These are phyloP conservation scores for Metschnikowia kunwiensis DNA, from an alignment of 805 yeast species.

Conservation along the genomic window DNA sequence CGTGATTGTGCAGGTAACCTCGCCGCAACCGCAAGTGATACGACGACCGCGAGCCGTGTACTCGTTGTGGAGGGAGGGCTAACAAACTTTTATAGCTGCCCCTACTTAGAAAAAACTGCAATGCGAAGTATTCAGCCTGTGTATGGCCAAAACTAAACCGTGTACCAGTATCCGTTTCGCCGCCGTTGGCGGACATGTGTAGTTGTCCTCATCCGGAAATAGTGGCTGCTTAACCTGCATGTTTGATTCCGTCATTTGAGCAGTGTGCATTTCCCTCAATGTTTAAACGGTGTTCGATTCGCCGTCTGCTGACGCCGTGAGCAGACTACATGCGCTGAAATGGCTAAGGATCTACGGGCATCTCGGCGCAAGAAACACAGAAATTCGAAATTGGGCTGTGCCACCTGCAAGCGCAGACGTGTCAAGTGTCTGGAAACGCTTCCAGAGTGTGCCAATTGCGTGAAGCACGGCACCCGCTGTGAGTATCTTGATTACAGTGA, in stretches of 20 bases:
- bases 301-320: not conserved
- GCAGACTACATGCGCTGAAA: not conserved
- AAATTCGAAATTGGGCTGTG: conserved; percentile 22
- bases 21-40: too few relatives aligned
- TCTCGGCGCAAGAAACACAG: conserved; percentile 23
- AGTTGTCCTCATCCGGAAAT: too few relatives aligned
- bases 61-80: too few relatives aligned
- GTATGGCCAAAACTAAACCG: too few relatives aligned
- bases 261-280: conserved; percentile 3
- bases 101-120: too few relatives aligned
- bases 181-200: too few relatives aligned
- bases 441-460: conserved; percentile 39
- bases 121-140: too few relatives aligned
- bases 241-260: too few relatives aligned
- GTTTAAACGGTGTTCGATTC: not conserved
- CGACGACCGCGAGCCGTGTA: too few relatives aligned
- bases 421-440: conserved; percentile 32
- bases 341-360: conserved; percentile 3
- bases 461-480: conserved; percentile 39
- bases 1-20: conserved; percentile 3
- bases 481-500: conserved; percentile 36
- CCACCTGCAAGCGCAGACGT: conserved; percentile 20
- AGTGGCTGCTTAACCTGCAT: too few relatives aligned
- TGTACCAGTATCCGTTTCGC: too few relatives aligned
- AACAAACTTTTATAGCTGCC: too few relatives aligned